Evolutionary conservation across 257 asterid genomes (phyloP), one percentile per base, ranked within the genome.

Genomic region (Linderniella brevidens): DNA sequence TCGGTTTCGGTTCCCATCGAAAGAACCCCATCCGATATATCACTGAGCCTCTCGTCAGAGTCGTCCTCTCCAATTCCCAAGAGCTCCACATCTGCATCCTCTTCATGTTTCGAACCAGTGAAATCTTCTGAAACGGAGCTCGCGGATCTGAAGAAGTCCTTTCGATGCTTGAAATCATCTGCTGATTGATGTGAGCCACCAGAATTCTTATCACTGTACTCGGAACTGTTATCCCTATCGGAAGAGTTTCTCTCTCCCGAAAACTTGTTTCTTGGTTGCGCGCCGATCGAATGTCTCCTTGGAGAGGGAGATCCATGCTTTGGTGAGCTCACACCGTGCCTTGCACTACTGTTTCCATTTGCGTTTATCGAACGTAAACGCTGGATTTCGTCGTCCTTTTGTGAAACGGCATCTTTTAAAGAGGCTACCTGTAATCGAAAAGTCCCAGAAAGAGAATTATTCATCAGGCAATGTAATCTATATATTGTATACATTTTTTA

Each of bases 1-100:
- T 88, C 97, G 37, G 95, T 72, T 67, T 88, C 97, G 1, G 95
- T 84, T 54, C 84, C 92, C 93, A 74, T 84, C 18, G 97, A 84
- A 49, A 88, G 94, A 65, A 69, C 94, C 9, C 98, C 72, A 68
- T 88, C 98, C 25, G 98, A 88, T 56, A 88, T 80, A 66, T 88
- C 94, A 61, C 98, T 88, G 15, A 88, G 77, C 56, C 95, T 76
- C 70, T 80, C 94, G 19, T 88, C 94, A 4, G 82, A 78, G 56
- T 84, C 98, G 7, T 60, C 80, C 55, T 80, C 98, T 54, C 83
- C 95, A 9, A 84, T 60, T 48, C 86, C 84, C 50, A 80, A 45
- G 56, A 84, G 86, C 58, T 70, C 95, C 12, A 65, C 53, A 19
- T 90, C 94, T 1, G 74, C 92, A 17, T 52, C 58, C 48, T 48